Evolutionary conservation across 1,284 basidiomycete species (phyloP), one percentile per base, ranked within the genome.

Genomic region (Hymenochaete sp.): DNA sequence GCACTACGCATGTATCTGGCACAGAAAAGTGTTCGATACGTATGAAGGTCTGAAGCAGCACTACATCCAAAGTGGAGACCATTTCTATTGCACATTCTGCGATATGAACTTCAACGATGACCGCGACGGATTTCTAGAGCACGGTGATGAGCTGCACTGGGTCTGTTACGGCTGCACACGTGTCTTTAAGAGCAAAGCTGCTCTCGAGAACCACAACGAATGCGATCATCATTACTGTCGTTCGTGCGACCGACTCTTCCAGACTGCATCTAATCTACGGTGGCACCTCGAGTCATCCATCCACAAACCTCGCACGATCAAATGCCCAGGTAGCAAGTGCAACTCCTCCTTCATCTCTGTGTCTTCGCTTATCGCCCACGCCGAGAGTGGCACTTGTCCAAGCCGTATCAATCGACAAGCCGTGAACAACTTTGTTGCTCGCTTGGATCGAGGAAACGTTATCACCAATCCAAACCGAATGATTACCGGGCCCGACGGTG

Each of bases 171-270:
- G 25, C 2, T 49, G 39, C 22, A 27, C 5, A 8, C 21, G 50
- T 48, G 35, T 59, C 25, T 75, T 75, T 57, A 45, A 50, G 29
- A 65, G 55, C 25, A 60, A 57, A 0, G 2, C 37, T 3, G 71
- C 66, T 1, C 56, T 75, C 22, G 54, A 65, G 14, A 65, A 73
- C 48, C 77, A 80, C 53, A 64, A 67, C 46, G 60, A 67, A 7
- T 67, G 73, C 55, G 61, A 55, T 16, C 77, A 79, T 45, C 45
- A 57, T 42, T 77, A 73, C 51, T 81, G 78, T 46, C 40, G 14
- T 2, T 19, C 54, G 0, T 80, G 77, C 57, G 54, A 58, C 19
- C 62, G 65, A 9, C 46, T 62, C 10, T 79, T 78, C 57, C 52
- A 49, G 19, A 50, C 32, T 37, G 31, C 51, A 8, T 50, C 36